phyloP scores from a whole-genome alignment of 202 grass and related monocot genomes.

The Setaria italica region DNA sequence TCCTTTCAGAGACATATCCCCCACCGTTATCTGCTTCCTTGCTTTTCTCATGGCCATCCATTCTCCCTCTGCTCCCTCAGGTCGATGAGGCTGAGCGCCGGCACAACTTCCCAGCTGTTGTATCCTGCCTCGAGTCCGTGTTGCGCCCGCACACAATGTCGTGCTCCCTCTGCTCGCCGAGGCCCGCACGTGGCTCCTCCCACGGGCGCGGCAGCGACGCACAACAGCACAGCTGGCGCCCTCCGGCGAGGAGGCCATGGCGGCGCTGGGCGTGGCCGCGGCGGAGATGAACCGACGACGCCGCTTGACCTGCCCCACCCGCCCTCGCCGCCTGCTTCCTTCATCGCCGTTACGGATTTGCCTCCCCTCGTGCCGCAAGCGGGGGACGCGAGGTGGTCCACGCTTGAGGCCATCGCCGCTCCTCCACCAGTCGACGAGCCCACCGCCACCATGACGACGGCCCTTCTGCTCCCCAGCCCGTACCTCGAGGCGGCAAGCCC shows the following conservation, averaged over 20 bases:
- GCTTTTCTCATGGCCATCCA: no score
- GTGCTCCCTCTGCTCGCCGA: no score
- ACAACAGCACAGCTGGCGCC: not conserved
- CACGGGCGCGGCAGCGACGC: no score
- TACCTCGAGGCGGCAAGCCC: not conserved
- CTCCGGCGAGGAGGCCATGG: constrained; percentile 25
- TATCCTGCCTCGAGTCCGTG: no score
- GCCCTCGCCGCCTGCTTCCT: constrained; percentile 1
- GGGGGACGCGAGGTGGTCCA: not conserved
- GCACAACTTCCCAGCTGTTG: no score
- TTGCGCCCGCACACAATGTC: no score
- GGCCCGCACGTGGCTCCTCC: no score
- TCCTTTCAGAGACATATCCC: no score
- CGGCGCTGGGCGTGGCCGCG: constrained; percentile 19
- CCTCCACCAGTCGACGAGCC: constrained; percentile 22
- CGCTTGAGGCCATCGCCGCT: not conserved
- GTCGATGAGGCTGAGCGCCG: no score
- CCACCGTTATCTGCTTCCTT: no score
- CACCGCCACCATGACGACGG: constrained; percentile 2
- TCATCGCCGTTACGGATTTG: not conserved
- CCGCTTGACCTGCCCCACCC: constrained; percentile 15
- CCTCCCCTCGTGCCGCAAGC: not conserved
- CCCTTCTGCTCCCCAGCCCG: not conserved
- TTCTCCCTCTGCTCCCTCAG: no score
- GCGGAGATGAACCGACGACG: not conserved